These are phyloP conservation scores for Chrysopogon serrulatus DNA, from an alignment of 176 grass and related monocot species.

Conservation along the genomic window DNA sequence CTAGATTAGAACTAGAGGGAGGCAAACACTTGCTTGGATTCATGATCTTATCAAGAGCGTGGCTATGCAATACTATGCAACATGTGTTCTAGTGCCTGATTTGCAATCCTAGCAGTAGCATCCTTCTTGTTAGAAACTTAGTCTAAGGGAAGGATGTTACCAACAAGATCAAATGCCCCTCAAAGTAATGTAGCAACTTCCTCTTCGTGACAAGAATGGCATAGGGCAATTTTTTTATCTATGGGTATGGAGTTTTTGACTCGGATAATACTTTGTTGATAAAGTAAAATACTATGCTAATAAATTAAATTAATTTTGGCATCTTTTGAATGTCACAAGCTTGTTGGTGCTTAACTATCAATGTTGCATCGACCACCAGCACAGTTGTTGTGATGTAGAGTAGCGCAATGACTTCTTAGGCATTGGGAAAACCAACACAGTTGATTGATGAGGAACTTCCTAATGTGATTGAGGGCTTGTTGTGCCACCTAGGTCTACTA, in stretches of 20 bases:
- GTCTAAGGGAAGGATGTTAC: neutral
- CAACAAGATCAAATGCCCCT: neutral
- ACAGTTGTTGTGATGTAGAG: neutral
- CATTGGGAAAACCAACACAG: neutral
- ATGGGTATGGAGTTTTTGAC: neutral
- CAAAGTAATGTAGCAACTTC: neutral
- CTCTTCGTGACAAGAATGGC: neutral
- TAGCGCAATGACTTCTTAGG: neutral
- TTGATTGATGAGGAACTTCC: neutral
- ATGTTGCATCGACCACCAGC: neutral
- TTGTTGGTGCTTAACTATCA: neutral
- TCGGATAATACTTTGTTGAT: neutral
- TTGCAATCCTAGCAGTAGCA: neutral
- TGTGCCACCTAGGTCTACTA: neutral
- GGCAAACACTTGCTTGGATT: too few relatives aligned
- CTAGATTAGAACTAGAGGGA: too few relatives aligned
- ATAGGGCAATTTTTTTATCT: neutral
- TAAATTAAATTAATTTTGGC: neutral
- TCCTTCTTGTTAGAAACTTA: neutral
- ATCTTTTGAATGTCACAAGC: neutral
- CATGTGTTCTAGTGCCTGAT: neutral
- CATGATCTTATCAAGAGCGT: too few relatives aligned
- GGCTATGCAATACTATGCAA: neutral
- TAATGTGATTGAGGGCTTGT: neutral
- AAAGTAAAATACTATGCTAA: too few relatives aligned